Base-by-base conservation (phyloP, 208 protist genomes). In the Phytomonas francai region DNA sequence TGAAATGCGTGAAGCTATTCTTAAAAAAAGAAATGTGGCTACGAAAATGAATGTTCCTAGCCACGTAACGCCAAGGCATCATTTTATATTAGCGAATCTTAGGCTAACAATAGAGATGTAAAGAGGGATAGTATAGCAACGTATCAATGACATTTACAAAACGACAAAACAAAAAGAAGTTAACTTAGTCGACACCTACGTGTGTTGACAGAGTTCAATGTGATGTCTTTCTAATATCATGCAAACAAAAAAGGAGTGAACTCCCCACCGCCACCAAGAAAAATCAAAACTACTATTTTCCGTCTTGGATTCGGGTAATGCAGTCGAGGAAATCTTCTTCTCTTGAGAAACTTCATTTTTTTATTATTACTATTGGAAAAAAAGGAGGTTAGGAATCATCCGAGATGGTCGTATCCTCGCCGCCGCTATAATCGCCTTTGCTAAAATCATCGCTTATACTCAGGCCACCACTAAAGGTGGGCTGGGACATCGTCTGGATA, bases 401-500 rank as follows among this genome's bases (percentile, higher is more conserved):
- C 12, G 39, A 49, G 39, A 49, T 49, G 39, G 6, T 49, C 16
- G 39, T 49, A 19, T 49, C 39, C 39, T 49, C 39, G 39, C 14
- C 39, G 39, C 39, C 39, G 14, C 39, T 49, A 49, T 49, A 6
- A 49, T 49, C 39, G 7, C 39, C 39, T 49, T 49, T 49, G 39
- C 39, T 49, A 19, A 49, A 49, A 6, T 49, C 39, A 49, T 49
- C 39, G 39, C 39, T 49, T 49, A 19, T 49, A 49, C 39, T 49
- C 12, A 49, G 6, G 39, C 12, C 6, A 19, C 39, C 12, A 3
- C 12, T 19, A 19, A 49, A 49, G 39, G 14, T 49, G 14, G 39
- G 39, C 16, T 49, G 4, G 14, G 39, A 22, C 39, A 49, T 49
- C 9, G 39, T 70, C 71, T 89, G 81, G 54, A 88, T 57, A 57